Percentiles rank a stretch among this genome's conserved stretches.
These are phyloP conservation scores for Xanthoconium stramineum DNA, from an alignment of 768 basidiomycete genomes.

Conservation along the genomic window DNA sequence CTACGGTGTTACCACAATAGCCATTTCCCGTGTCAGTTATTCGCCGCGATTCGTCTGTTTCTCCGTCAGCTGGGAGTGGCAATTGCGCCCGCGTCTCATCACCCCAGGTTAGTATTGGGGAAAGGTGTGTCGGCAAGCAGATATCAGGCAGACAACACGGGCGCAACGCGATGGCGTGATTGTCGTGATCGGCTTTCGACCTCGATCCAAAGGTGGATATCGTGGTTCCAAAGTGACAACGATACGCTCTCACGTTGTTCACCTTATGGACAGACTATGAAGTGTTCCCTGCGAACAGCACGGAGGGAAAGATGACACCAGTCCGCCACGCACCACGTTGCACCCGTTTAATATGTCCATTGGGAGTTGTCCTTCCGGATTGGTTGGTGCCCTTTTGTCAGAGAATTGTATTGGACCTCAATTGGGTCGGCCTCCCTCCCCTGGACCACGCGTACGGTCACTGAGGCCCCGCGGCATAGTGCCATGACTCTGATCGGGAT, in stretches of 20 bases:
- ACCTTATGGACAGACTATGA: neutral
- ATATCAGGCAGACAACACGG: neutral
- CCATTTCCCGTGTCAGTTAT: neutral
- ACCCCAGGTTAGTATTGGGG: neutral
- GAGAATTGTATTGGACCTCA: neutral
- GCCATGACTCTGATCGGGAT: neutral
- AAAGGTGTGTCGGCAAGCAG: neutral
- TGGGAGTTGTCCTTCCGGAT: slow-evolving; percentile 3
- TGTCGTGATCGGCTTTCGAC: neutral
- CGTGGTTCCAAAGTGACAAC: neutral
- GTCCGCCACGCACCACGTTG: neutral
- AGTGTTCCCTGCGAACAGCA: slow-evolving; percentile 2
- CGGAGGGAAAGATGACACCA: neutral
- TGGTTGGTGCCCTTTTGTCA: neutral
- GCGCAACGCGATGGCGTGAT: no score
- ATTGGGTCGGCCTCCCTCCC: neutral
- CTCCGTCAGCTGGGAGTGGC: neutral
- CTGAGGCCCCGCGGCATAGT: neutral
- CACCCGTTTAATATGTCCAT: slow-evolving; percentile 8
- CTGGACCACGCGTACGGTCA: neutral
- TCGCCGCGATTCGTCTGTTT: neutral
- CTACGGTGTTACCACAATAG: neutral
- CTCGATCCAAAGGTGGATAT: neutral
- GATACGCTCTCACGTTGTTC: slow-evolving; percentile 1
- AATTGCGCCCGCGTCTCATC: neutral